phyloP scores from a whole-genome alignment of 805 yeast species.

The Clavispora vitiphila region DNA sequence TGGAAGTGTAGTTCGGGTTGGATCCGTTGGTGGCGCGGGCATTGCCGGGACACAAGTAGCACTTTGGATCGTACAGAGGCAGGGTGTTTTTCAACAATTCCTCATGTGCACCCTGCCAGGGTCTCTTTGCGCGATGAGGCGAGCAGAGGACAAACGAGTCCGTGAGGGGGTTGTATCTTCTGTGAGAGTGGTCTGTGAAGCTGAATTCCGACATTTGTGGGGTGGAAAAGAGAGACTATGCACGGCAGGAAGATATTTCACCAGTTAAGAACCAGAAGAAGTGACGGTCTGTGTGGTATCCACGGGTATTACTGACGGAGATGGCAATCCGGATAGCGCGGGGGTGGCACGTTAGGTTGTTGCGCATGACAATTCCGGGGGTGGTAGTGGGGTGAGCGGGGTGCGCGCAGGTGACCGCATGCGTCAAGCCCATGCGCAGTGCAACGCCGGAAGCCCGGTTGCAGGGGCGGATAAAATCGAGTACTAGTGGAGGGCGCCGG shows the following conservation, averaged over 20 bases:
- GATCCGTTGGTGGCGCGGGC: conserved; percentile 46
- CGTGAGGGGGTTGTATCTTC: conserved; percentile 67
- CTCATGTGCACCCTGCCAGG: conserved; percentile 78
- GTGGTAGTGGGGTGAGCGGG: neutral
- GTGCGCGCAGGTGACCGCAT: too few relatives aligned
- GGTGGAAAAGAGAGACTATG: neutral
- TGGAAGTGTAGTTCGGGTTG: conserved; percentile 53
- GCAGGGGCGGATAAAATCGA: neutral
- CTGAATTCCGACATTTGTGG: conserved; percentile 27
- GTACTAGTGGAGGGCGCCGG: too few relatives aligned
- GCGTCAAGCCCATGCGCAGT: too few relatives aligned
- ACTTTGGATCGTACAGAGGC: conserved; percentile 57
- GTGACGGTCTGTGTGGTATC: too few relatives aligned
- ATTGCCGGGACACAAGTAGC: conserved; percentile 73
- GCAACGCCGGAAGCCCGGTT: neutral
- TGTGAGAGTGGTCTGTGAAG: conserved; percentile 57
- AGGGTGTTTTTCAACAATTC: conserved; percentile 33
- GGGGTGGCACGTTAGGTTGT: neutral
- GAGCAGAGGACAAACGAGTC: conserved; percentile 66
- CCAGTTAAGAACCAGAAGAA: neutral
- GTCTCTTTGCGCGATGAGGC: conserved; percentile 73
- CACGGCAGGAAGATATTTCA: neutral
- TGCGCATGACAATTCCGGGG: neutral
- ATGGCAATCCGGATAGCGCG: neutral
- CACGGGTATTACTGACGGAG: neutral